Evolutionary conservation across 139 green algal genomes (phyloP).

Genomic region (Chlamydomonas sphaeroides): DNA sequence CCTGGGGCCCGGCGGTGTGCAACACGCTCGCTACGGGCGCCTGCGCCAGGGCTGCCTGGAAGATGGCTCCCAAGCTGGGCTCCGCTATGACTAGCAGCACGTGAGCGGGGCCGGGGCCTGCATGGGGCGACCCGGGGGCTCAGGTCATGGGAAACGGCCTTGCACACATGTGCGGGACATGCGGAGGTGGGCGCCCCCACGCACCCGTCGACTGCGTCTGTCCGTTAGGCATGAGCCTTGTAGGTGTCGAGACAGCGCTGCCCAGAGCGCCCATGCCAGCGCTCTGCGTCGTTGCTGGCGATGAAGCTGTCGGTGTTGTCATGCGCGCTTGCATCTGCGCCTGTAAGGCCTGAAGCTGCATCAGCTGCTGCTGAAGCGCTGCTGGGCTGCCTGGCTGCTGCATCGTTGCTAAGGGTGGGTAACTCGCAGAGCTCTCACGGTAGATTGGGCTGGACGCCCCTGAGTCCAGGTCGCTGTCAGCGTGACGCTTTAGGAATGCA

Average conservation of each 20-base stretch:
- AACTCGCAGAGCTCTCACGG: neutral
- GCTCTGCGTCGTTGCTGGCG: too few species aligned
- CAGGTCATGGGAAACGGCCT: too few species aligned
- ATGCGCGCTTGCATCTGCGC: conserved; percentile 4
- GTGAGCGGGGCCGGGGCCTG: too few species aligned
- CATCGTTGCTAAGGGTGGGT: neutral
- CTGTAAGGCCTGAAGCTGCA: neutral
- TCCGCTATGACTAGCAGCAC: conserved; percentile 8
- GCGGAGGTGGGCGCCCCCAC: too few species aligned
- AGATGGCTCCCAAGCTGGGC: conserved; percentile 13
- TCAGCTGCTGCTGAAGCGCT: neutral
- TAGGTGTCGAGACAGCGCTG: neutral
- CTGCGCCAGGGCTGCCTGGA: conserved; percentile 8
- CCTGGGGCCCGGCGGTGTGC: neutral
- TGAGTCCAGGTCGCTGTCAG: too few species aligned
- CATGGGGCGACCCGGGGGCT: too few species aligned
- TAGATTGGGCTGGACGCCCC: neutral
- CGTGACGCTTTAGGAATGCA: too few species aligned
- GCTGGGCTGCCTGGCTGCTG: neutral
- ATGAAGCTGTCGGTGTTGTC: neutral
- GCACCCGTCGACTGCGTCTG: too few species aligned
- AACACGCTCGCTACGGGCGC: neutral
- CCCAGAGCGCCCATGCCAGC: too few species aligned
- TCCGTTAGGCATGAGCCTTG: too few species aligned
- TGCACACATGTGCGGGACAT: too few species aligned